These are phyloP conservation scores for Alternaria arbusti DNA, from an alignment of 2,329 filamentous ascomycete genomes.

Conservation along the genomic window DNA sequence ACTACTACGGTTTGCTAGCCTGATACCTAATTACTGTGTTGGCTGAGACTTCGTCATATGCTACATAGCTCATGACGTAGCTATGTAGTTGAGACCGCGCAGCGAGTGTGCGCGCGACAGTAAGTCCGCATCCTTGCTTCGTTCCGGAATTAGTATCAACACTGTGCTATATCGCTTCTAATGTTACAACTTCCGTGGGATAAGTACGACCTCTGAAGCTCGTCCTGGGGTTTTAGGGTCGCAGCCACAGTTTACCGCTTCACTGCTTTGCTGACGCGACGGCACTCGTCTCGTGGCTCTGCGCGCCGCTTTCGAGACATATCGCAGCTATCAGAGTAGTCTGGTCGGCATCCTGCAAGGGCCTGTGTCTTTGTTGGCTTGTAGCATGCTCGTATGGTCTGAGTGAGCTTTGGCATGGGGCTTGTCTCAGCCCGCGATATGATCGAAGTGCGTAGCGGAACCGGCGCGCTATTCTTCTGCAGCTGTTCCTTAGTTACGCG, in stretches of 20 bases:
- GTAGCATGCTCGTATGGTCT: neutral
- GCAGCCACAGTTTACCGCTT: neutral
- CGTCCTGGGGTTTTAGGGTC: neutral
- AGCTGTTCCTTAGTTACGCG: conserved; percentile 14
- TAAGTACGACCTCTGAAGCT: neutral
- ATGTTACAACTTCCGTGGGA: neutral
- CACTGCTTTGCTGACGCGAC: neutral
- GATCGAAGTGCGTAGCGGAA: conserved; percentile 13
- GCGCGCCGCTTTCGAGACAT: conserved; percentile 1
- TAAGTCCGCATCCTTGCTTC: neutral
- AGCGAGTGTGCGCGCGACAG: neutral
- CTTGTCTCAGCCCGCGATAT: neutral
- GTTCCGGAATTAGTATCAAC: neutral
- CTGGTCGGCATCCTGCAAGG: neutral
- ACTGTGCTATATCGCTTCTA: neutral
- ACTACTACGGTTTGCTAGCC: neutral
- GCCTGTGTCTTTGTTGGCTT: neutral
- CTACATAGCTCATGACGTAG: neutral
- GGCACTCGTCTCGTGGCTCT: neutral
- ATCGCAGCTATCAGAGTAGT: neutral
- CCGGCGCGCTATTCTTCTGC: conserved; percentile 22
- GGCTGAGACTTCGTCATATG: neutral
- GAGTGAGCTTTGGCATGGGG: neutral
- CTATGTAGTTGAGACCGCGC: neutral
- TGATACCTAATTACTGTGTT: neutral